phyloP scores from a whole-genome alignment of 2,329 filamentous ascomycete genomes.

The Fusarium anguioides region DNA sequence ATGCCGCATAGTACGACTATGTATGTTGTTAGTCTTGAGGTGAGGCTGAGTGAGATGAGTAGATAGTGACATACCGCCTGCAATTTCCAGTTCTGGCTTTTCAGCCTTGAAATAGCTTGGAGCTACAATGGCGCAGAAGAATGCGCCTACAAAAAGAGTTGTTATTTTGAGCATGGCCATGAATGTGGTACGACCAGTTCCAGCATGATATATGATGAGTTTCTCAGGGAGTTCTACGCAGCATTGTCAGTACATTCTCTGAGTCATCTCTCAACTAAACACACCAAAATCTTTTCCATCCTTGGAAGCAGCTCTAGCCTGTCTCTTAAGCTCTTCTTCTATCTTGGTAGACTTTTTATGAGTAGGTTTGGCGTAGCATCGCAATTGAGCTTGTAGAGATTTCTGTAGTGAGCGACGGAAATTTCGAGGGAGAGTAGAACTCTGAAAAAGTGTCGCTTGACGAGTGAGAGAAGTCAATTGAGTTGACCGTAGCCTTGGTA shows the following conservation, averaged over 20 bases:
- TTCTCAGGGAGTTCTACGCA: constrained; percentile 63
- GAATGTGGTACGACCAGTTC: constrained; percentile 73
- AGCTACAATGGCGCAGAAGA: constrained; percentile 72
- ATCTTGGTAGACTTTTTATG: constrained; percentile 29
- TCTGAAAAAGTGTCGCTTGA: not conserved
- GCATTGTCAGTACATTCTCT: not conserved
- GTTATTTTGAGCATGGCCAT: constrained; percentile 78
- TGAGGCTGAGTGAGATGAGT: not conserved
- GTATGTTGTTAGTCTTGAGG: not conserved
- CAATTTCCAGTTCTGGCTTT: constrained; percentile 51
- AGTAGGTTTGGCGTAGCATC: constrained; percentile 42
- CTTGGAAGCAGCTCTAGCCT: constrained; percentile 43
- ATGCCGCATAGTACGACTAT: constrained; percentile 69
- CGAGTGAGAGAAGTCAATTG: constrained; percentile 20
- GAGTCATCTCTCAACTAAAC: fast-evolving
- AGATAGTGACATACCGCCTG: constrained; percentile 55
- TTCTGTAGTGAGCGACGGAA: constrained; percentile 39
- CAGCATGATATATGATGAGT: constrained; percentile 80
- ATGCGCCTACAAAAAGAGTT: constrained; percentile 74
- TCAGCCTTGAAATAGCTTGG: constrained; percentile 65
- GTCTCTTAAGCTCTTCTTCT: constrained; percentile 45
- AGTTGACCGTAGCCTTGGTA: constrained; percentile 33
- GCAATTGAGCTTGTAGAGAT: constrained; percentile 39
- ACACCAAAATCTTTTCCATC: constrained; percentile 39
- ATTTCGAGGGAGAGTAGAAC: constrained; percentile 18